Base-by-base conservation (phyloP, 805 yeast species). In the Nakazawaea ambrosiae region DNA sequence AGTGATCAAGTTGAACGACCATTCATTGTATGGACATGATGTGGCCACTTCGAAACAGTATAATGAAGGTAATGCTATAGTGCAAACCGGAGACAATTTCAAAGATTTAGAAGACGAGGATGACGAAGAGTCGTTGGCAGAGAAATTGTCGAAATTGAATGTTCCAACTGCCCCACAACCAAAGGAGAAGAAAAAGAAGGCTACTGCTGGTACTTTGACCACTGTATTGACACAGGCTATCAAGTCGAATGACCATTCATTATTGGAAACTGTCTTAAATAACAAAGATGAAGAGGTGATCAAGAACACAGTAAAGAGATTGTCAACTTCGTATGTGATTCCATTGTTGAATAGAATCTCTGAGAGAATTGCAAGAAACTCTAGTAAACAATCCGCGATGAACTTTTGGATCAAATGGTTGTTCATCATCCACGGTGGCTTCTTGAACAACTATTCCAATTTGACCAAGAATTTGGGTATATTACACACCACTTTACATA, bases 191-290 rank as follows among this genome's bases (percentile, higher is more conserved):
- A 51, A 47, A 51, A 70, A 73, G 44, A 69, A 68, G 39, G 74
- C 78, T 16, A 71, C 77, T 7, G 75, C 83, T 4, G 95, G 92
- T 36, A 77, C 96, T 2, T 73, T 89, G 43, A 76, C 96, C 2
- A 78, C 83, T 1, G 75, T 92, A n/a, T 66, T 92, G 31, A 68
- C 89, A 11, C 98, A 92, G 62, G 90, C 98, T 0, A 68, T 92
- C 44, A 79, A 76, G 49, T 79, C 94, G 16, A 85, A 84, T 50
- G 99, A 92, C 55, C 88, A 80, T 50, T 65, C 92, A 8, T 65
- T 92, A 40, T 67, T 92, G 44, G 97, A 92, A 57, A 76, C 86
- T 3, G 95, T 95, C 10, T 67, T 92, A 45, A 59, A 60, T 41
- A 73, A 73, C 47, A 63, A 66, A 33, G 79, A 75, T 46, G 72